Evolutionary conservation across 805 yeast species (phyloP).

Genomic region (Nakazawaea holstii): DNA sequence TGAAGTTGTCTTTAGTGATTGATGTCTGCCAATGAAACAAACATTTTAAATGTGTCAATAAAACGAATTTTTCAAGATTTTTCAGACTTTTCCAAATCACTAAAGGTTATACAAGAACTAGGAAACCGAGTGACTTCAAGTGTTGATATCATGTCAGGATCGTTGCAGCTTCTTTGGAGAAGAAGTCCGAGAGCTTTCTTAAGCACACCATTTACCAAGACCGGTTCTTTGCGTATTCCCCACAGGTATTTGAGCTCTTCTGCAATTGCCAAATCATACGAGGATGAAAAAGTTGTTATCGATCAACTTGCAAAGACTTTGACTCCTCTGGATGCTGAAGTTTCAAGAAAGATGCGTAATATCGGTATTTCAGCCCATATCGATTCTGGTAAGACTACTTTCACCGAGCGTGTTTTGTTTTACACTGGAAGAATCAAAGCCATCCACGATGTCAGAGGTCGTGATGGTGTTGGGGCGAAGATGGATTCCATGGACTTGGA

Average conservation of each 20-base stretch:
- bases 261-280: conserved; percentile 34
- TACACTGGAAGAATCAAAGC: conserved; percentile 97
- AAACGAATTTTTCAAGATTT: not conserved
- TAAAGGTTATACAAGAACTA: too few relatives aligned
- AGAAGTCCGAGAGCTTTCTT: not conserved
- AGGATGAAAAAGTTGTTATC: conserved; percentile 66
- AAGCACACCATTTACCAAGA: not conserved
- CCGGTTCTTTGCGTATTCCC: not conserved
- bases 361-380: conserved; percentile 98
- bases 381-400: conserved; percentile 97
- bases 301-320: conserved; percentile 50
- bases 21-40: not conserved
- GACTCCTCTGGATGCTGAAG: conserved; percentile 43
- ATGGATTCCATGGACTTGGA: conserved; percentile 99
- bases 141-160: not conserved
- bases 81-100: not conserved
- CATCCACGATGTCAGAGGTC: conserved; percentile 94
- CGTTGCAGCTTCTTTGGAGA: not conserved
- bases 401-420: conserved; percentile 93
- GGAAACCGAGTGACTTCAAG: too few relatives aligned
- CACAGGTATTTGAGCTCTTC: not conserved
- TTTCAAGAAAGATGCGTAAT: conserved; percentile 68
- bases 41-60: conserved; percentile 4
- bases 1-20: not conserved
- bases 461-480: conserved; percentile 97